Base-by-base conservation (phyloP, 345 rosid genomes). In the Physaria fendleri region DNA sequence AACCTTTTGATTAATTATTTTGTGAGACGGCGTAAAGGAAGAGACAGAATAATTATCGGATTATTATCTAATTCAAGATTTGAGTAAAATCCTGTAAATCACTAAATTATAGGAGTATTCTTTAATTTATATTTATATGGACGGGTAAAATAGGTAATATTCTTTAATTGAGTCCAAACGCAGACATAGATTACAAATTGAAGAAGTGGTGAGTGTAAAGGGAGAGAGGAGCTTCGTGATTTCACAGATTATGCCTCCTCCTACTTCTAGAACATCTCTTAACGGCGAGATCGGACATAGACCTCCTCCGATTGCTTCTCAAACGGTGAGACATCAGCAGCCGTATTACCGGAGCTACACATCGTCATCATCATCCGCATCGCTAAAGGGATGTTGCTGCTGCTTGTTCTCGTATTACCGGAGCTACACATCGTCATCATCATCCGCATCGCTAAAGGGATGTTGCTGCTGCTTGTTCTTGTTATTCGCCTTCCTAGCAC, bases 381-480 rank as follows among this genome's bases (percentile, higher is more conserved):
- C 99, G 27, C 70, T 93, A 56, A 93, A 77, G 52, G 99, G 99
- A 55, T 93, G 99, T 75, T 93, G 99, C 74, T 93, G 99, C 74
- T 93, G 99, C 64, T 85, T 93, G 65, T 79, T 93, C 78, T 87
- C 89, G 14, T 81, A n/a, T n/a, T 68, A 73, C 52, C 78, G 73
- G 27, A 54, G 76, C 62, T 68, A 70, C 18, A 76, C 28, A 25
- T 35, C 93, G 13, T 76, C 86, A 8, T 84, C 88, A 6, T 81
- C 92, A 6, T 76, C 89, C 0, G 95, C 99, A 20, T 86, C 99
- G 27, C 70, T 93, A 56, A 93, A 77, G 52, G 99, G 99, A 55
- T 93, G 99, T 75, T 93, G 99, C 74, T 93, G 99, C 74, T 93
- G 99, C 64, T 85, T 93, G 65, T 79, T 93, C 78, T 87, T 93